Percentiles rank a stretch among this genome's conserved stretches.
Conservation (phyloP, 192 early-diverging fungal species). For the Backusella morwellensis region DNA sequence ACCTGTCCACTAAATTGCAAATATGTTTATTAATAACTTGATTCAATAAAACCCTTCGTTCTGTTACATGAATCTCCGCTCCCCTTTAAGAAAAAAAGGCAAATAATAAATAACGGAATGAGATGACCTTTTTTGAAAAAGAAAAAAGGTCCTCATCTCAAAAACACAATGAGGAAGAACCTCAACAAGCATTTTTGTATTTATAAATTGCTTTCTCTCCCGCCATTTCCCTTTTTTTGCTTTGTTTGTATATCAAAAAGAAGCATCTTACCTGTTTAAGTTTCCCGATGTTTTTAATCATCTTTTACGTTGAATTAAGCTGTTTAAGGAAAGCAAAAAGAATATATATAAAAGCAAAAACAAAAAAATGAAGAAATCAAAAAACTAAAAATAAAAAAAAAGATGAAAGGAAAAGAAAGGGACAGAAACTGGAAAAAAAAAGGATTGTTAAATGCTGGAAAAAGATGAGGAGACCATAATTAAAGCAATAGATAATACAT, state of each 20-base stretch:
- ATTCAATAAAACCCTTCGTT: not conserved
- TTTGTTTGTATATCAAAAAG: not conserved
- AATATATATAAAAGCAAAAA: constrained; percentile 2
- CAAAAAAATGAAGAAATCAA: constrained; percentile 19
- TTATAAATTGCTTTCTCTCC: not conserved
- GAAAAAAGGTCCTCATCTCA: not conserved
- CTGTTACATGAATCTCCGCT: constrained; percentile 3
- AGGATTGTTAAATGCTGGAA: not conserved
- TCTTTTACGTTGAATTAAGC: constrained; percentile 7
- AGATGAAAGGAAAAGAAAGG: not conserved
- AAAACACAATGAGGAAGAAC: not conserved
- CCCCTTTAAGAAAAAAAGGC: not conserved
- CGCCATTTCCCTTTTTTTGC: not conserved
- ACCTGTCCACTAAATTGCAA: constrained; percentile 59
- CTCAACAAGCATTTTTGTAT: not conserved
- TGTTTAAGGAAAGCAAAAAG: too few relatives aligned
- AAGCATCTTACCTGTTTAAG: constrained; percentile 54
- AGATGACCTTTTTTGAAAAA: not conserved
- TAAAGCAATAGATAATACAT: not conserved
- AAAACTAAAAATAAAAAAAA: constrained; percentile 1
- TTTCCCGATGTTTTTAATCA: constrained; percentile 67
- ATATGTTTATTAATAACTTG: not conserved
- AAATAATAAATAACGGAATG: not conserved
- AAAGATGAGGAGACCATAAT: not conserved
- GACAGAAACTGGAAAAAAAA: not conserved